Base-by-base conservation (phyloP, 768 basidiomycete genomes). In the Kwoniella shandongensis region DNA sequence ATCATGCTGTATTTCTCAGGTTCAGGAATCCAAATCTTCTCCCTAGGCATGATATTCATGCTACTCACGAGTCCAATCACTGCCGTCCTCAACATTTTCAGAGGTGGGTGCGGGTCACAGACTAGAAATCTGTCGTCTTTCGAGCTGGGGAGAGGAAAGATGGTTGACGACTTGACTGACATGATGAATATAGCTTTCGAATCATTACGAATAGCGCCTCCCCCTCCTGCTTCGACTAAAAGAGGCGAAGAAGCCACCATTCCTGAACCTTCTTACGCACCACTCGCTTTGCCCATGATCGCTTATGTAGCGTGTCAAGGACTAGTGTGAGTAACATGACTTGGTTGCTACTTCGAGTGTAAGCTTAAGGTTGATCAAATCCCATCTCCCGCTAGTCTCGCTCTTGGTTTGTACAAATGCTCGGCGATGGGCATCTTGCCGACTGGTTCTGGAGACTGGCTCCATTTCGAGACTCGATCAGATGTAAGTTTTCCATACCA, bases 1-100 rank as follows among this genome's bases (percentile, higher is more conserved):
- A 88, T 97, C 79, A 97, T 97, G 93, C 81, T 97, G 30, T 97
- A 97, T 83, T 94, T 97, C 88, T 93, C 91, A 20, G 93, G 93
- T 32, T 87, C 90, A 12, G 90, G 91, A 47, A 88, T 97, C 13
- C 93, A 97, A 77, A 87, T 97, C 40, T 96, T 97, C 77, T 93
- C 91, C 78, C 90, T 97, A 81, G 91, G 93, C 30, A 93, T 92
- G 75, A 88, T 97, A 20, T 87, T 91, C 72, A 92, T 93, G 89
- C 82, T 97, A 12, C 82, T 97, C 56, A 79, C 89, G 56, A 82
- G 84, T 10, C 93, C 93, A 0, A 85, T 94, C 78, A 89, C 87
- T 76, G 91, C 90, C 52, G 74, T 92, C 12, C 82, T 84, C 50
- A 83, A 82, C 7, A 88, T 96, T 49, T 87, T 92, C 70, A 80